Base-by-base conservation (phyloP, 495 filamentous ascomycete species). In the Talaromyces adpressus region DNA sequence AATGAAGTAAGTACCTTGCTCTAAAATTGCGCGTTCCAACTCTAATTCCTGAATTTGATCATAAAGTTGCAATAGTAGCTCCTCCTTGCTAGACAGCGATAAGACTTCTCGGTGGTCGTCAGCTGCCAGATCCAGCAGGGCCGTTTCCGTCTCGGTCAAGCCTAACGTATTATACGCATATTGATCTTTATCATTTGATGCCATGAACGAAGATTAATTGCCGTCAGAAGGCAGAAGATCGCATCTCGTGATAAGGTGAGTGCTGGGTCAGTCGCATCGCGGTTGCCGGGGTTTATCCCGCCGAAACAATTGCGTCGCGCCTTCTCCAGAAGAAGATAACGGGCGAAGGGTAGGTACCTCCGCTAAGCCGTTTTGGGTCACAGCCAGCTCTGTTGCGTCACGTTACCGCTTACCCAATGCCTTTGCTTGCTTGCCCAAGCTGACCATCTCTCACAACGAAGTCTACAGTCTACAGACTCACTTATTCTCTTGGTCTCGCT, bases 41-140 rank as follows among this genome's bases (percentile, higher is more conserved):
- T 84, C 82, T 59, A 91, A 79, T 70, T 90, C 83, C 65, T 89
- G 85, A 49, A 90, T 73, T 64, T 82, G 81, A 68, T 91, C 83
- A 70, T 89, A 89, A 45, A 92, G 81, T 53, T 84, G 83, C 36
- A 93, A 74, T 39, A 89, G 79, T 54, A 77, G 75, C 61, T 77
- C 73, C 73, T 94, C 90, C 51, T 79, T 72, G 30, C 85, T 78
- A 11, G 85, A 87, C 27, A 90, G 74, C 18, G 78, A 77, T 61
- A 87, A 73, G 53, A 78, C 65, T 73, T 84, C 80, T 63, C 71
- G 72, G 22, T 71, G 66, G 66, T 76, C 73, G 66, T 81, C 70
- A 64, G 74, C 70, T 59, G 78, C 75, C 53, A 81, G 69, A 23
- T 74, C 69, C 58, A 79, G 64, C 65, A 79, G 68, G 56, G 71